Evolutionary conservation across 768 basidiomycete species (phyloP).

Genomic region (Leccinum boreale): DNA sequence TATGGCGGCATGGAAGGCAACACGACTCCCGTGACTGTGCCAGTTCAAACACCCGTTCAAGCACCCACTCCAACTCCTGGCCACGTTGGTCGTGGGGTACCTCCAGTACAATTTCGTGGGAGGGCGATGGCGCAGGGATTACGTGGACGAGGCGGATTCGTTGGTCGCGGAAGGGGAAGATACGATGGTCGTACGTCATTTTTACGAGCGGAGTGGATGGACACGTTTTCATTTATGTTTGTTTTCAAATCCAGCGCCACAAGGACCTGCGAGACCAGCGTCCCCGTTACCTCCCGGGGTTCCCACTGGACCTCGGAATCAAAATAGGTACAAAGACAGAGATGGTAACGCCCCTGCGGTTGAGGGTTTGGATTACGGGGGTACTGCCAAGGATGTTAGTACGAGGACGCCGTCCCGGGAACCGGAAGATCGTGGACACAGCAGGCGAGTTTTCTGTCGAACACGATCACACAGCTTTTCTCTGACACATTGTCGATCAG

Average conservation of each 20-base stretch:
- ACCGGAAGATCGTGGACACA: conserved; percentile 62
- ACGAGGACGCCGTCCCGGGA: conserved; percentile 60
- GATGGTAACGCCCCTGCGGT: conserved; percentile 83
- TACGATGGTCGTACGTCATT: conserved; percentile 39
- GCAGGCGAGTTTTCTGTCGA: conserved; percentile 41
- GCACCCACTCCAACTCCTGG: conserved; percentile 30
- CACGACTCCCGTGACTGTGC: conserved; percentile 45
- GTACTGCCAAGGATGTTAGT: conserved; percentile 43
- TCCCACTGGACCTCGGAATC: conserved; percentile 84
- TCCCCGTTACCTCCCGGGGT: conserved; percentile 85
- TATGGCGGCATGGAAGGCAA: conserved; percentile 61
- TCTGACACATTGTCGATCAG: conserved; percentile 33
- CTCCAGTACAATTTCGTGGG: conserved; percentile 43
- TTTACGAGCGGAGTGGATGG: not conserved
- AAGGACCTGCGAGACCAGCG: conserved; percentile 67
- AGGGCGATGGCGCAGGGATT: conserved; percentile 41
- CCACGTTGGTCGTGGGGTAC: conserved; percentile 29
- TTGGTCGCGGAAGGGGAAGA: conserved; percentile 36
- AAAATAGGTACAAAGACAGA: conserved; percentile 87
- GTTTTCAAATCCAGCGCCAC: conserved; percentile 31
- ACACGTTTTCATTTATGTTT: not conserved
- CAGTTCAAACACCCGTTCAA: conserved; percentile 34
- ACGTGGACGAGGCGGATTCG: conserved; percentile 44
- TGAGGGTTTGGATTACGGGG: conserved; percentile 87
- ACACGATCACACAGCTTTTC: not conserved